A percentile compares a stretch with the other conserved stretches of the same genome.
Evolutionary conservation across 257 asterid species (phyloP).

Genomic region (Ilex asprella): DNA sequence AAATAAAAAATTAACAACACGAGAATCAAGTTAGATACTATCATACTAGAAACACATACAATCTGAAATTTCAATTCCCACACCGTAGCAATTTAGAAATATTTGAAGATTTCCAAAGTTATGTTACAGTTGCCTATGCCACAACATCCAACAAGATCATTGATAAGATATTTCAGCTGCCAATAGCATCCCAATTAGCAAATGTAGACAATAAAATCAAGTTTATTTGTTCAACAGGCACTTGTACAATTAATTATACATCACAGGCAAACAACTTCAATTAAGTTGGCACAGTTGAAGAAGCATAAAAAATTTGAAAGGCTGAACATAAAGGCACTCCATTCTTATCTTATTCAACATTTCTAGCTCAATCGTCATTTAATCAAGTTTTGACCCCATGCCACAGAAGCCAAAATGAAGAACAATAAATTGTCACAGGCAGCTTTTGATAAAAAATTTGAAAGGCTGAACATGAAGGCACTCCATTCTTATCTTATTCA

Average conservation of each 20-base stretch:
- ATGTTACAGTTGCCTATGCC: no score
- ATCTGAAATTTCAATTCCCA: not conserved
- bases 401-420: no score
- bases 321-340: no score
- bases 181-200: not conserved
- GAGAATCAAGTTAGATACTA: slow-evolving; percentile 4
- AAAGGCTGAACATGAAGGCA: no score
- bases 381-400: no score
- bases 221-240: not conserved
- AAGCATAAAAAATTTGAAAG: not conserved
- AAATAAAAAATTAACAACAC: slow-evolving; percentile 1
- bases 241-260: no score
- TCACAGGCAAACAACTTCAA: not conserved
- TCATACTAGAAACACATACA: not conserved
- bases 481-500: no score
- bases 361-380: no score
- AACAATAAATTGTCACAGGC: no score
- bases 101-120: not conserved
- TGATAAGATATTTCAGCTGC: not conserved
- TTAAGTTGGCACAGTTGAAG: not conserved
- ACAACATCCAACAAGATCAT: not conserved
- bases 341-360: no score
- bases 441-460: not conserved
- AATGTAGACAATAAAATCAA: not conserved
- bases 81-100: not conserved